phyloP scores from a whole-genome alignment of 441 rosid genomes.

The Hypseocharis bilobata region DNA sequence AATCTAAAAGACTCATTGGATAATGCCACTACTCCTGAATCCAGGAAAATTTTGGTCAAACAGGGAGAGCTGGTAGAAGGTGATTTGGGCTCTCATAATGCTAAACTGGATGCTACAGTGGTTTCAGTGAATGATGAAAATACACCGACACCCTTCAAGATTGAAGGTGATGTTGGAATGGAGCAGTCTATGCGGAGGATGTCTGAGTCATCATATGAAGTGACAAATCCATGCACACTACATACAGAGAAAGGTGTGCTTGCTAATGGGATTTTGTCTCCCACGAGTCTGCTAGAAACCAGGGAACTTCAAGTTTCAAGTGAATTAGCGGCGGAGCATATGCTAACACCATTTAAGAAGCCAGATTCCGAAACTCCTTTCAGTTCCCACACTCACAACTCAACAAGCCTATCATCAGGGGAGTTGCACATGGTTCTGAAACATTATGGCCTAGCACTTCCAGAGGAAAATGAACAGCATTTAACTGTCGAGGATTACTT shows the following conservation, averaged over 20 bases:
- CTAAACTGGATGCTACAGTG: slow-evolving; percentile 15
- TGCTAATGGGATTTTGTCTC: slow-evolving; percentile 15
- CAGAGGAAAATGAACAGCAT: slow-evolving; percentile 28
- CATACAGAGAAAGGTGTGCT: slow-evolving; percentile 15
- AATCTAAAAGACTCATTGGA: slow-evolving; percentile 23
- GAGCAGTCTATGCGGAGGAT: slow-evolving; percentile 14
- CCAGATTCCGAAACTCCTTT: slow-evolving; percentile 21
- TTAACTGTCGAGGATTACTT: slow-evolving; percentile 31
- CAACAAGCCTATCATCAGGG: slow-evolving; percentile 28
- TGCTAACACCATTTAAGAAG: slow-evolving; percentile 13
- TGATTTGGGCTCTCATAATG: slow-evolving; percentile 16
- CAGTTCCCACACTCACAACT: slow-evolving; percentile 10
- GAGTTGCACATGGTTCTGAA: slow-evolving; percentile 38
- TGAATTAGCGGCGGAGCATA: slow-evolving; percentile 17
- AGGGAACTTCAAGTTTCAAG: slow-evolving; percentile 21
- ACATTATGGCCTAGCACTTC: slow-evolving; percentile 35
- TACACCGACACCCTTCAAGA: slow-evolving; percentile 14
- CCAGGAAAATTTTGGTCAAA: slow-evolving; percentile 22
- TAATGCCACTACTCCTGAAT: slow-evolving; percentile 21
- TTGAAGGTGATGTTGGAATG: slow-evolving; percentile 21
- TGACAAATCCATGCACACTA: slow-evolving; percentile 16
- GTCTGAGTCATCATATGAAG: slow-evolving; percentile 17
- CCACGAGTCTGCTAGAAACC: slow-evolving; percentile 13
- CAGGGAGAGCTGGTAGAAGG: slow-evolving; percentile 9
- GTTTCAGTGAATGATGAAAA: slow-evolving; percentile 10